Base-by-base conservation (phyloP, 2,329 filamentous ascomycete genomes). In the Fusarium drepaniforme region DNA sequence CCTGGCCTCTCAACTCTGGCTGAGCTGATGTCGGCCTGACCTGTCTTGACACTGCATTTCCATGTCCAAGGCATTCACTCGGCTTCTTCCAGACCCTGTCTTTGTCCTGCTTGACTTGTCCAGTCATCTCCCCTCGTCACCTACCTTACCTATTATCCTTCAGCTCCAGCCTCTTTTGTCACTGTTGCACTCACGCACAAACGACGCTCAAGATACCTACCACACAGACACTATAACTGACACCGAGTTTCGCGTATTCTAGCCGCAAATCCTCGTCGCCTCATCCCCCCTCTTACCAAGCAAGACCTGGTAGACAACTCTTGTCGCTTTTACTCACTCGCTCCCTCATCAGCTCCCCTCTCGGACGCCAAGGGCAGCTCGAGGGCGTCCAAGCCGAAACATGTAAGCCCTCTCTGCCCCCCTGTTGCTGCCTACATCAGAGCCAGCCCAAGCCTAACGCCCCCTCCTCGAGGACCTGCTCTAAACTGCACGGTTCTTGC, bases 371-470 rank as follows among this genome's bases (percentile, higher is more conserved):
- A 72, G 75, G 75, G 72, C 70, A 75, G 72, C 75, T 72, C 64
- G 44, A 73, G 75, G 73, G 75, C 72, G 69, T 70, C 70, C 76
- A 75, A 70, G 75, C 74, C 77, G 72, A 78, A 84, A 78, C 67
- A 84, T 84, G 82, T 84, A 83, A 83, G 82, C 74, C 74, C 64
- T 64, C 56, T 49, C 51, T 63, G 44, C 66, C 73, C 73, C 62
- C 53, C 64, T 40, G 38, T 46, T 57, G 53, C 65, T 56, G 16
- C 64, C 61, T 70, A 49, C 58, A 33, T 40, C 13, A 68, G 59
- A 51, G 46, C 58, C 65, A 60, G 21, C 40, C 49, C 53, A 68
- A 53, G 30, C 46, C 30, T 11, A 46, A 66, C 42, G 59, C 46
- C 59, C 69, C 44, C 40, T 33, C 56, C 38, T 46, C 49, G 40